Evolutionary conservation across 352 stramenopile genomes (phyloP).

Genomic region (Pythium phragmiticola): DNA sequence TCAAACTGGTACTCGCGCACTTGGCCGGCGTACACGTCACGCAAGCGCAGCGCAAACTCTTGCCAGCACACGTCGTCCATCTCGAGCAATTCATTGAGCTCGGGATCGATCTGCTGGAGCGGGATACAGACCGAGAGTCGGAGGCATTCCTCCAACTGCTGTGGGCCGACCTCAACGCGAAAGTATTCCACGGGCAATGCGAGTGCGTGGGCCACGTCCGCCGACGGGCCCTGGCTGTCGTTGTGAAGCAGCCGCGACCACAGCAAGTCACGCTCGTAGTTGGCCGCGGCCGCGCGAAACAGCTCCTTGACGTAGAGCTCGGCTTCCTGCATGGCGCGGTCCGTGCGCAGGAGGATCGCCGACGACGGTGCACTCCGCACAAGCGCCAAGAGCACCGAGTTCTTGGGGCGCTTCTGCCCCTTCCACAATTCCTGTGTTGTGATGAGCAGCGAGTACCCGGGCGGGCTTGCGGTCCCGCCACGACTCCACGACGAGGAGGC

Average conservation of each 20-base stretch:
- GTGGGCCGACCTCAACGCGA: slow-evolving; percentile 65
- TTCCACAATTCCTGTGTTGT: slow-evolving; percentile 62
- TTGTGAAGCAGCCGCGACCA: slow-evolving; percentile 84
- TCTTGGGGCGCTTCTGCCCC: slow-evolving; percentile 50
- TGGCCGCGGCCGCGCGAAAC: slow-evolving; percentile 69
- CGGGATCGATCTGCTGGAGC: slow-evolving; percentile 74
- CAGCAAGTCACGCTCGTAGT: slow-evolving; percentile 85
- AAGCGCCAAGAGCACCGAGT: slow-evolving; percentile 69
- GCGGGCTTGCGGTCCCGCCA: slow-evolving; percentile 2
- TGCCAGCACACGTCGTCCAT: slow-evolving; percentile 77
- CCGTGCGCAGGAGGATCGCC: slow-evolving; percentile 44
- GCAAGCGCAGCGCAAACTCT: slow-evolving; percentile 70
- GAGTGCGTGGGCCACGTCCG: slow-evolving; percentile 53
- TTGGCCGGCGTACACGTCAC: slow-evolving; percentile 74
- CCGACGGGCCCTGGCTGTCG: slow-evolving; percentile 45
- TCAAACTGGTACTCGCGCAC: slow-evolving; percentile 87
- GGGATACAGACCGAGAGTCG: slow-evolving; percentile 77
- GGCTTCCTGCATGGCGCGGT: slow-evolving; percentile 70
- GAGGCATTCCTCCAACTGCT: slow-evolving; percentile 85
- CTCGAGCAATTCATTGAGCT: slow-evolving; percentile 59
- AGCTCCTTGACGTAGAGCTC: slow-evolving; percentile 77
- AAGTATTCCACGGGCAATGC: slow-evolving; percentile 61
- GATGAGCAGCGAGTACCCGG: slow-evolving; percentile 75
- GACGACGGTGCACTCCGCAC: slow-evolving; percentile 47
- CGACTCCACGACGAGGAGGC: not conserved